Conservation (phyloP, 2,329 filamentous ascomycete species). For the Albophoma yamanashiensis region DNA sequence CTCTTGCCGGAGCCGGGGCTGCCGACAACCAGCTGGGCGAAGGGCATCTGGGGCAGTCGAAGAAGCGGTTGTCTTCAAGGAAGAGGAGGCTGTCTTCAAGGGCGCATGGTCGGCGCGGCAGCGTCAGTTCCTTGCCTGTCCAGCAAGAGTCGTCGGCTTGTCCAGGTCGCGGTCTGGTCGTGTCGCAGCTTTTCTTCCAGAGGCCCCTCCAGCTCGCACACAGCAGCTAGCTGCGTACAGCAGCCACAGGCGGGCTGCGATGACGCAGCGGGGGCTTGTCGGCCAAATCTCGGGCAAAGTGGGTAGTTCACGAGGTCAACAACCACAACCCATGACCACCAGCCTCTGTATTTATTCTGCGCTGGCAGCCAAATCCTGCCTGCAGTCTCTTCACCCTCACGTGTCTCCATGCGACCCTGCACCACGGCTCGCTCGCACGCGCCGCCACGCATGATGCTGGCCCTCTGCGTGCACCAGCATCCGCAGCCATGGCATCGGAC, state of each 20-base stretch:
- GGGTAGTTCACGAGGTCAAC: slow-evolving; percentile 1
- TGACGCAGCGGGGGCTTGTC: not conserved
- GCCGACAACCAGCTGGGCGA: slow-evolving; percentile 77
- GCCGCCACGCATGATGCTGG: slow-evolving; percentile 24
- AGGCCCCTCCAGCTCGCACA: not conserved
- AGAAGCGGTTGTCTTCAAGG: slow-evolving; percentile 9
- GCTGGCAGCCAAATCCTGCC: not conserved
- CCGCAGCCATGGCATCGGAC: slow-evolving; percentile 29
- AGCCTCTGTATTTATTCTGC: not conserved
- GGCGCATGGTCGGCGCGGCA: slow-evolving; percentile 10
- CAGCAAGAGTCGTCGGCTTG: not conserved
- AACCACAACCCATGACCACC: slow-evolving; percentile 4
- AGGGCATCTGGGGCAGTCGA: slow-evolving; percentile 36
- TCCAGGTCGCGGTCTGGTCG: not conserved
- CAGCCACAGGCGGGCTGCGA: not conserved
- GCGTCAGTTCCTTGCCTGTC: not conserved
- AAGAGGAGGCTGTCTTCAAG: slow-evolving; percentile 9
- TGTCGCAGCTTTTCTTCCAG: not conserved
- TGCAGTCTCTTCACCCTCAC: not conserved
- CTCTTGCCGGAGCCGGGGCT: slow-evolving; percentile 93
- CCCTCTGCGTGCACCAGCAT: slow-evolving; percentile 16
- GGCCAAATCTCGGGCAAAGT: slow-evolving; percentile 4
- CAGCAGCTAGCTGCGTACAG: not conserved
- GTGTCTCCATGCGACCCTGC: not conserved
- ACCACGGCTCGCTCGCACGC: slow-evolving; percentile 1